These are phyloP conservation scores for Rhizophora apiculata DNA, from an alignment of 345 rosid genomes.

Conservation along the genomic window DNA sequence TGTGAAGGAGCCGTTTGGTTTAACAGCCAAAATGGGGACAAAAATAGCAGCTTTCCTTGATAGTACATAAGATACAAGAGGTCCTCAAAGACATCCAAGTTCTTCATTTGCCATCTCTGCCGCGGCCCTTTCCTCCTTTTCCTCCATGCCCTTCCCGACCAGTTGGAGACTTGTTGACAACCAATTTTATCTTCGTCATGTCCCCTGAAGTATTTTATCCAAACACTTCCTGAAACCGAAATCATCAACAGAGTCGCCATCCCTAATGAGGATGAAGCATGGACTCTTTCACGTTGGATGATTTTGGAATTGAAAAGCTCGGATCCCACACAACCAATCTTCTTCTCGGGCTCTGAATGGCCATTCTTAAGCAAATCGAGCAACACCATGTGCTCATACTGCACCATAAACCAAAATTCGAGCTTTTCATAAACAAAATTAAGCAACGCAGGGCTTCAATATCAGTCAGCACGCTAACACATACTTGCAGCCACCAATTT, in stretches of 20 bases:
- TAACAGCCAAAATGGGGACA: slow-evolving; percentile 14
- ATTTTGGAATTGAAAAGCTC: slow-evolving; percentile 61
- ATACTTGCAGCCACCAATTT: no score
- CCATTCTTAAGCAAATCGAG: slow-evolving; percentile 79
- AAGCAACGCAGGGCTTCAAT: background rate
- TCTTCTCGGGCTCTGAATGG: slow-evolving; percentile 65
- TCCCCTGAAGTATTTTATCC: slow-evolving; percentile 75
- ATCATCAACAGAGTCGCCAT: slow-evolving; percentile 68
- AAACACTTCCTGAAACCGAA: slow-evolving; percentile 98
- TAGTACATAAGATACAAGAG: background rate
- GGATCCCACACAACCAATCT: slow-evolving; percentile 79
- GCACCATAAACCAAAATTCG: slow-evolving; percentile 20
- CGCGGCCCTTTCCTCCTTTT: slow-evolving; percentile 44
- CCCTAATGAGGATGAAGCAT: slow-evolving; percentile 80
- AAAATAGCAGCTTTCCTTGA: background rate
- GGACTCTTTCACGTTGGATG: slow-evolving; percentile 77
- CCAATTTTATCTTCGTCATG: slow-evolving; percentile 47
- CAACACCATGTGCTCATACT: slow-evolving; percentile 79
- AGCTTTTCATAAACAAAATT: background rate
- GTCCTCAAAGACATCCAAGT: background rate
- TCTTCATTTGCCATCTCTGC: slow-evolving; percentile 31
- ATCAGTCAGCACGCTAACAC: background rate
- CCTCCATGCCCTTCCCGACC: slow-evolving; percentile 53
- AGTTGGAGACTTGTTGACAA: slow-evolving; percentile 37
- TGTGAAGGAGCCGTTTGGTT: background rate